Conservation (phyloP, 192 early-diverging fungal genomes). For the Dimargaris verticillata region DNA sequence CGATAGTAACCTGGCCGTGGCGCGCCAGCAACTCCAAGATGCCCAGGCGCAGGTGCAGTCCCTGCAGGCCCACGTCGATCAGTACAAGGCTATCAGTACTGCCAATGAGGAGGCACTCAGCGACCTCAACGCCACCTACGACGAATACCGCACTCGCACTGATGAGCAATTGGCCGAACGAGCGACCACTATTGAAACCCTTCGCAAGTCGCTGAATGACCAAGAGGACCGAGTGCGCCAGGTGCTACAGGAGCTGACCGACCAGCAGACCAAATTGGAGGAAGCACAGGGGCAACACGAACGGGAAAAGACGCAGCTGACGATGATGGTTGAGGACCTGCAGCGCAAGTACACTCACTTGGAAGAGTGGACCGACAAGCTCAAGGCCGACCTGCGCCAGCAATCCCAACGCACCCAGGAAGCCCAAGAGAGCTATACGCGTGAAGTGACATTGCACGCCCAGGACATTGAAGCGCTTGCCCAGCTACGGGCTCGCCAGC, state of each 20-base stretch:
- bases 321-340: slow-evolving; percentile 18
- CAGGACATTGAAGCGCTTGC: slow-evolving; percentile 30
- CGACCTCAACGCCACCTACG: slow-evolving; percentile 47
- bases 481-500: slow-evolving; percentile 20
- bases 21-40: slow-evolving; percentile 29
- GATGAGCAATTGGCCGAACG: slow-evolving; percentile 21
- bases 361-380: slow-evolving; percentile 24
- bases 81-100: slow-evolving; percentile 39
- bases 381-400: slow-evolving; percentile 31
- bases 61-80: slow-evolving; percentile 28
- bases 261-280: slow-evolving; percentile 29
- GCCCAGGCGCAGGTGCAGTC: slow-evolving; percentile 35
- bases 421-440: slow-evolving; percentile 49
- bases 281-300: slow-evolving; percentile 22
- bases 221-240: too few species aligned
- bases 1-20: too few species aligned
- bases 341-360: slow-evolving; percentile 16
- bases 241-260: slow-evolving; percentile 15
- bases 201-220: too few species aligned
- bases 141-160: slow-evolving; percentile 41
- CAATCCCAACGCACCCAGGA: slow-evolving; percentile 30
- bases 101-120: slow-evolving; percentile 43
- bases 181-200: slow-evolving; percentile 10
- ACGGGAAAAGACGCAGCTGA: slow-evolving; percentile 17
- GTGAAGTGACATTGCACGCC: slow-evolving; percentile 46